Base-by-base conservation (phyloP, 495 filamentous ascomycete genomes). In the Podospora appendiculata region DNA sequence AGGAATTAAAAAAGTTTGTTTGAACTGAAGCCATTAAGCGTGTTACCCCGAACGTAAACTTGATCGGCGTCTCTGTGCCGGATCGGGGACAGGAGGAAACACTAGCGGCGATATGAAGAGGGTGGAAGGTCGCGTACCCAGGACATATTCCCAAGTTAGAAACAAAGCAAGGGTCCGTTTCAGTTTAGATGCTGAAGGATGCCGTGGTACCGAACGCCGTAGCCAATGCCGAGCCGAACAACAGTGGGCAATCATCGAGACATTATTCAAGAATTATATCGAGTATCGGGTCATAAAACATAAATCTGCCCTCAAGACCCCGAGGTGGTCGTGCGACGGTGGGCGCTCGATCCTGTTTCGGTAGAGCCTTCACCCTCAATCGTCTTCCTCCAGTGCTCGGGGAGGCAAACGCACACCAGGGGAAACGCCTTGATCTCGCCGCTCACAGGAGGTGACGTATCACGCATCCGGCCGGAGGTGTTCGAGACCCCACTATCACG, bases 381-480 rank as follows among this genome's bases (percentile, higher is more conserved):
- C 14, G 95, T 97, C 71, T 91, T 93, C 63, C 85, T 84, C 94
- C 94, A 99, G 67, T 96, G 90, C 62, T 96, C 89, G 14, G 94
- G 94, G 11, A 96, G 75, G 69, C 94, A 99, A 33, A 99, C 90
- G 67, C 94, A 99, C 18, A 99, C 94, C 53, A 99, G 77, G 53
- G 92, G 92, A 77, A 99, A 99, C 34, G 94, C 94, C 68, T 97
- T 97, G 72, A 97, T 90, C 63, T 97, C 92, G 52, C 88, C 89
- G 46, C 77, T 82, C 1, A 77, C 78, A 18, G 82, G 75, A 25
- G 87, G 85, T 16, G 86, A 88, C n/a, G 73, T 64, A 35, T 76
- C 75, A 50, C 73, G 74, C 50, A 70, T 63, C 41, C 73, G 71
- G 8, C 80, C 83, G 12, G 90, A 90, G 39, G 86, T 85, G 72